These are phyloP conservation scores for Eutrema japonicum DNA, from an alignment of 345 rosid species.

Conservation along the genomic window DNA sequence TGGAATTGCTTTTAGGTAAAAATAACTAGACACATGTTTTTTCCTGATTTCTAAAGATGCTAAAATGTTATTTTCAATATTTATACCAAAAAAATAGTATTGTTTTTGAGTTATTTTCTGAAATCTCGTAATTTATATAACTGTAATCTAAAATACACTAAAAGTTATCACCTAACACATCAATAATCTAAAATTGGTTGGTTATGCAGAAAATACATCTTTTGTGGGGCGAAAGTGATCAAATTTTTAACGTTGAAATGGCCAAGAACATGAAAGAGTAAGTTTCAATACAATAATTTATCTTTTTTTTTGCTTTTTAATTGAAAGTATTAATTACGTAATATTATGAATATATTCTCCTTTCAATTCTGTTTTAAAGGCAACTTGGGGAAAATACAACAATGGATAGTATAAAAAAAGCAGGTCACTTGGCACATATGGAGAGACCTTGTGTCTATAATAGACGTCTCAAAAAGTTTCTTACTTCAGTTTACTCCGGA, in stretches of 20 bases:
- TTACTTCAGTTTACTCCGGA: constrained; percentile 51
- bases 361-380: constrained; percentile 47
- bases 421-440: constrained; percentile 82
- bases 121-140: neutral
- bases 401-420: constrained; percentile 63
- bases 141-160: neutral
- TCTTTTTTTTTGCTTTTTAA: neutral
- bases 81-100: neutral
- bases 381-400: constrained; percentile 79
- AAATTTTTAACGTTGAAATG: constrained; percentile 62
- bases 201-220: constrained; percentile 79
- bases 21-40: no score
- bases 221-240: constrained; percentile 86
- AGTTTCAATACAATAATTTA: constrained; percentile 12
- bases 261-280: constrained; percentile 90
- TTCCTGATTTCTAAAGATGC: no score
- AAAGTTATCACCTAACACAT: neutral
- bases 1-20: no score
- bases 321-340: neutral
- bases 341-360: neutral
- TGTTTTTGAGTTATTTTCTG: neutral
- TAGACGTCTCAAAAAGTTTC: constrained; percentile 66
- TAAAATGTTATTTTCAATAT: neutral
- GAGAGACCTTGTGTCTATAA: constrained; percentile 88
- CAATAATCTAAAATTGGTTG: no score